These are phyloP conservation scores for Penicillium concentricum DNA, from an alignment of 2,329 filamentous ascomycete species.

Conservation along the genomic window DNA sequence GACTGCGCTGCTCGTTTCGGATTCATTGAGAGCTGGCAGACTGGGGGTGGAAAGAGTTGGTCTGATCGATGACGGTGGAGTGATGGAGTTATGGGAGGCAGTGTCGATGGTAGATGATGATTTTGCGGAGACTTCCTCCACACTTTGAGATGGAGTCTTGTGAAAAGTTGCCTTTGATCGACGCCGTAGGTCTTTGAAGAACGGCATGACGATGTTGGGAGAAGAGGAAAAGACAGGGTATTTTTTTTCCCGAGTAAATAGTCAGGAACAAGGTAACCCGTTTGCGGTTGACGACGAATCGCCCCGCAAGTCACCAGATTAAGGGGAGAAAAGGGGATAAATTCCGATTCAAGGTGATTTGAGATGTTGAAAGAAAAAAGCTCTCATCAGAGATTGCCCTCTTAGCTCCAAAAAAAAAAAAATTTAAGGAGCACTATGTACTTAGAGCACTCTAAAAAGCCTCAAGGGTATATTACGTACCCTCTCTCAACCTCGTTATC, in stretches of 20 bases:
- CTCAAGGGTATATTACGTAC: constrained; percentile 19
- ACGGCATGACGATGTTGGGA: constrained; percentile 47
- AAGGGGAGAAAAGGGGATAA: background rate
- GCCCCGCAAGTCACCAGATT: constrained; percentile 16
- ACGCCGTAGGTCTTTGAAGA: constrained; percentile 74
- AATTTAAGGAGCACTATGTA: background rate
- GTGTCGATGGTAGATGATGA: constrained; percentile 63
- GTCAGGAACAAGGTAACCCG: constrained; percentile 20
- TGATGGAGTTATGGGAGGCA: constrained; percentile 61
- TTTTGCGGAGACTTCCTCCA: constrained; percentile 62
- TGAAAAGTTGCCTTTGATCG: constrained; percentile 74
- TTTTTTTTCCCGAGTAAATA: constrained; percentile 6
- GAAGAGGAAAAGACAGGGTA: constrained; percentile 6
- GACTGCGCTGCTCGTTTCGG: constrained; percentile 46
- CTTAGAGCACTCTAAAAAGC: background rate
- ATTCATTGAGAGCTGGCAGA: constrained; percentile 50
- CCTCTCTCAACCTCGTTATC: background rate
- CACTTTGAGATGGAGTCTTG: constrained; percentile 43
- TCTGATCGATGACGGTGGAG: constrained; percentile 70
- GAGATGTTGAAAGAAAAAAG: background rate
- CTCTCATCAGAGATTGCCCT: background rate
- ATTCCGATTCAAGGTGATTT: background rate
- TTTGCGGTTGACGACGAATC: constrained; percentile 33
- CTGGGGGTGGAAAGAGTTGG: constrained; percentile 66
- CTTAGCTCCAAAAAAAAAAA: background rate